Evolutionary conservation across 768 basidiomycete genomes (phyloP).

Genomic region (Pleurotus pulmonarius): DNA sequence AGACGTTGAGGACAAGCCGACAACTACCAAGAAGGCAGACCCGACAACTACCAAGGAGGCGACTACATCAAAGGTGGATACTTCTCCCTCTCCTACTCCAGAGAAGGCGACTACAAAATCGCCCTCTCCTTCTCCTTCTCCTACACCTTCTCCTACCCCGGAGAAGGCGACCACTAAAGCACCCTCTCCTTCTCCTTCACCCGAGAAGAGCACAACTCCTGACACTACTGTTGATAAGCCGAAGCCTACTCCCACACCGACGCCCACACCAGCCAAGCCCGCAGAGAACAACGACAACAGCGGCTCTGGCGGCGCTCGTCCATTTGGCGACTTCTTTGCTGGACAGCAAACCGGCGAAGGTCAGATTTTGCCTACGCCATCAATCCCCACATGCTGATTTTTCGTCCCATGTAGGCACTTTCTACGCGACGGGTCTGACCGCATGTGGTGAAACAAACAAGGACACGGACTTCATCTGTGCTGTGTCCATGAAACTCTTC

Average conservation of each 20-base stretch:
- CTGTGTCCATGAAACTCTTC: constrained; percentile 52
- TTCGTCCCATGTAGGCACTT: constrained; percentile 36
- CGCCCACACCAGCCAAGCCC: background rate
- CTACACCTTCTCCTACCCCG: constrained; percentile 8
- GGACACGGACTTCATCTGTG: constrained; percentile 50
- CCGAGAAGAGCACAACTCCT: background rate
- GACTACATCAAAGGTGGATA: constrained; percentile 13
- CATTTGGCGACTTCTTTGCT: constrained; percentile 29
- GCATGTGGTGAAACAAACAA: constrained; percentile 59
- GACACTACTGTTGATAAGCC: background rate
- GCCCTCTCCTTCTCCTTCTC: constrained; percentile 11
- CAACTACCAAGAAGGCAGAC: constrained; percentile 11
- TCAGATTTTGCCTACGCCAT: constrained; percentile 11
- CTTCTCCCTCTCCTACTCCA: constrained; percentile 10
- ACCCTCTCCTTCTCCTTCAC: background rate
- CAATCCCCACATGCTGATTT: background rate
- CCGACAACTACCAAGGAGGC: constrained; percentile 13
- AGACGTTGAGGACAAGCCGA: constrained; percentile 12
- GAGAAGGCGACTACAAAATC: constrained; percentile 12
- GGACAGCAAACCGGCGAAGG: constrained; percentile 52
- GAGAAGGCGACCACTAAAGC: constrained; percentile 1
- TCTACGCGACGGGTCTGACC: constrained; percentile 56
- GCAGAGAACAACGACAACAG: constrained; percentile 8
- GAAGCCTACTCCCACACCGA: constrained; percentile 1
- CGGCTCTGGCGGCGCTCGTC: background rate